Evolutionary conservation across 164 flowering plant genomes (phyloP), one percentile per base, ranked within the genome.

Genomic region (Nymphaea thermarum): DNA sequence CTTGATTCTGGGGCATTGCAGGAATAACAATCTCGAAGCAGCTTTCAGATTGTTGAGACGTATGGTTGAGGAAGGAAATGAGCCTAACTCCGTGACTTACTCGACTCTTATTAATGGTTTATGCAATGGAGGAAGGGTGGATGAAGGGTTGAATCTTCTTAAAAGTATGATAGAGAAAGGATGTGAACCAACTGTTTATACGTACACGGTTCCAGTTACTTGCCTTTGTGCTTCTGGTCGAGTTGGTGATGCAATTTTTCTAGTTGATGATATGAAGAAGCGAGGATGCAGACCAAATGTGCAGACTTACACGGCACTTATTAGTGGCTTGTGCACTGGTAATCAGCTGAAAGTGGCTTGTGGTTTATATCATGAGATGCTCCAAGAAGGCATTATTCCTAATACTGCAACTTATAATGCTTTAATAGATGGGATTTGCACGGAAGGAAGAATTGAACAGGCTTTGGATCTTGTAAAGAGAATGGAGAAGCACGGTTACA

Each of bases 1-100:
- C 3, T 76, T 91, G 70, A 86, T 91, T 78, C 81, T 91, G 36
- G 97, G 97, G 74, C 77, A 88, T 71, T 87, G 89, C 79, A 78
- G 87, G 78, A 85, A 82, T 45, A 44, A 59, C 60, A 66, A 85
- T 69, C 71, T 91, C 67, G 86, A 80, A 78, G 68, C 57, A 16
- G 94, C 93, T 15, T 86, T 88, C 66, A 42, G 42, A 66, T 71
- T 86, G 69, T 88, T 85, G 63, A 73, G 80, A 70, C 71, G 65
- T 61, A 91, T 91, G 97, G 65, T 76, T 66, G 78, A 76, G 76
- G 80, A 82, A 67, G 89, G 89, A 15, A 81, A 86, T 77, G 76
- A 77, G 43, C 92, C 94, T 0, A 88, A 84, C 74, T 78, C 89
- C 0, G 89, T 77, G n/a, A 87, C 92, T 0, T 87, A 87, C 74